These are phyloP conservation scores for Platanthera zijinensis DNA, from an alignment of 106 monocot species.

Conservation along the genomic window DNA sequence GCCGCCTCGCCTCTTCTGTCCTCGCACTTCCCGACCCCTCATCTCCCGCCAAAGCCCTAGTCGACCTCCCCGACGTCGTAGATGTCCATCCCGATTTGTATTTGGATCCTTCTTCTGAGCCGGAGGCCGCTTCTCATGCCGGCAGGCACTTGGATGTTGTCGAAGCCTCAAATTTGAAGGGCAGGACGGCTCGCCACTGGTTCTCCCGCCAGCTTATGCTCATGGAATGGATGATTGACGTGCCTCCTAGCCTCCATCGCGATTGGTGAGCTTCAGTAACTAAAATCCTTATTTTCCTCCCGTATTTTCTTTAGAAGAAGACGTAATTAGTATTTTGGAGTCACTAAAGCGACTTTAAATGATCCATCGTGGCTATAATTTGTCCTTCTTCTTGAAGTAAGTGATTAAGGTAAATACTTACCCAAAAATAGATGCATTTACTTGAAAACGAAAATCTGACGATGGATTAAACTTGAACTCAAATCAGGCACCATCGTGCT, in stretches of 20 bases:
- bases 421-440: too few species aligned
- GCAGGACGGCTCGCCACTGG: constrained; percentile 69
- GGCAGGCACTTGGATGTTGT: constrained; percentile 35
- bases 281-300: background rate
- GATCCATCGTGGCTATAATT: too few species aligned
- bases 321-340: too few species aligned
- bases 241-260: constrained; percentile 47
- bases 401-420: too few species aligned
- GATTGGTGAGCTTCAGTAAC: constrained; percentile 46
- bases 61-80: background rate
- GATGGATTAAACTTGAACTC: too few species aligned
- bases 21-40: constrained; percentile 18
- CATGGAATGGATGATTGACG: constrained; percentile 95
- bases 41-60: background rate
- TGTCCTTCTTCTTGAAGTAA: too few species aligned
- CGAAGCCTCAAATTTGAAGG: constrained; percentile 56
- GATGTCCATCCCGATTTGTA: background rate
- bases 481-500: too few species aligned
- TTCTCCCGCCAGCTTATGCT: constrained; percentile 91
- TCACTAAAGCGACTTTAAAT: too few species aligned
- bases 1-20: constrained; percentile 67
- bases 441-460: too few species aligned
- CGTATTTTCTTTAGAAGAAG: background rate
- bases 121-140: constrained; percentile 3
- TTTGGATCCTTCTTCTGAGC: constrained; percentile 2